phyloP scores from a whole-genome alignment of 768 basidiomycete genomes.

The Amanita pseudoporphyria region DNA sequence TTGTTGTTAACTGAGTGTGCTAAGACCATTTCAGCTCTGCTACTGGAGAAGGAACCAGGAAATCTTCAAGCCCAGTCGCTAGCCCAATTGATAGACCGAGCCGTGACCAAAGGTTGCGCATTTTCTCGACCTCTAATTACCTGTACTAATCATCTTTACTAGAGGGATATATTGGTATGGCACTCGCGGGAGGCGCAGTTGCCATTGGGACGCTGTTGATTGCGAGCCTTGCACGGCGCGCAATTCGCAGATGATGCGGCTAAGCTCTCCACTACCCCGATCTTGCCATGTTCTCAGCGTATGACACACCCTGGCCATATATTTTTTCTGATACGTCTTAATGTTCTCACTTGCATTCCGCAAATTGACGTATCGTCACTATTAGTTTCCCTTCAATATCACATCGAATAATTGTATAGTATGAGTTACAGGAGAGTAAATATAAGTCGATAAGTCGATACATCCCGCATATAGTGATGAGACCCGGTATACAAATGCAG shows the following conservation, averaged over 20 bases:
- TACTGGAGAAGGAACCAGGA: constrained; percentile 85
- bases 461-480: too few relatives aligned
- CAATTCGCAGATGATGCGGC: constrained; percentile 38
- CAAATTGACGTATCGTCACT: too few relatives aligned
- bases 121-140: background rate
- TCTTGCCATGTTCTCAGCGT: background rate
- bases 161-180: constrained; percentile 99
- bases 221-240: constrained; percentile 80
- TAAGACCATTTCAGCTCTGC: constrained; percentile 41
- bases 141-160: constrained; percentile 8
- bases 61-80: constrained; percentile 92
- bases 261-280: background rate
- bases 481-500: background rate
- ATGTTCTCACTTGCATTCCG: background rate
- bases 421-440: background rate
- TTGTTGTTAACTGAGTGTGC: background rate
- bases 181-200: constrained; percentile 82
- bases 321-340: background rate
- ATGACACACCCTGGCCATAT: background rate
- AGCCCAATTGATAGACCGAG: constrained; percentile 75
- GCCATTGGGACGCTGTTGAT: constrained; percentile 72
- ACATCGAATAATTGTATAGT: background rate
- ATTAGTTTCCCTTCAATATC: too few relatives aligned
- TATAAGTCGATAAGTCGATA: background rate
- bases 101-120: constrained; percentile 64